These are phyloP conservation scores for Apophysomyces variabilis DNA, from an alignment of 371 early-diverging fungal species.

Conservation along the genomic window DNA sequence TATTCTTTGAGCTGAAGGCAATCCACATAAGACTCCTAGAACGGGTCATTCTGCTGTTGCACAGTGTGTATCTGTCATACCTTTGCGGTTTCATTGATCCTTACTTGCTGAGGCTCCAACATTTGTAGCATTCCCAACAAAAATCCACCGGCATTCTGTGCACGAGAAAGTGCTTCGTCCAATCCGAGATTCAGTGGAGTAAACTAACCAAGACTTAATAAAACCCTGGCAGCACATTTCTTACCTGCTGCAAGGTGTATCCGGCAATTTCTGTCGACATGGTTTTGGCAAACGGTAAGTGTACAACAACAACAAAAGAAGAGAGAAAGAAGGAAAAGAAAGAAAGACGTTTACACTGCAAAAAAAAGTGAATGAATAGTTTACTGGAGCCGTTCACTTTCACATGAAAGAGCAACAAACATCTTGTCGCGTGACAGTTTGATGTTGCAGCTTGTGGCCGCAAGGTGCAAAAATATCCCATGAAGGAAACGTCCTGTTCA, in stretches of 20 bases:
- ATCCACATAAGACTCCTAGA: conserved; percentile 45
- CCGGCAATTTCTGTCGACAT: conserved; percentile 30
- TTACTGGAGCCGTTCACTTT: background rate
- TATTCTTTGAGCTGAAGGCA: conserved; percentile 42
- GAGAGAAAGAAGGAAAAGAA: conserved; percentile 5
- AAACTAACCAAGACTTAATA: conserved; percentile 20
- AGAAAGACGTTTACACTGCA: background rate
- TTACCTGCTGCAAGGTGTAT: conserved; percentile 18
- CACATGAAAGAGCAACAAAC: conserved; percentile 14
- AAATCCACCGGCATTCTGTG: conserved; percentile 33
- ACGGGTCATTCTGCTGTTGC: background rate
- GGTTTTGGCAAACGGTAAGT: background rate
- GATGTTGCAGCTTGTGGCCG: no score
- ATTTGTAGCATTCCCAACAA: conserved; percentile 36
- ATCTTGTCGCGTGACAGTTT: background rate
- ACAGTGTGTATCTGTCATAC: conserved; percentile 21
- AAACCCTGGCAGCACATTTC: no score
- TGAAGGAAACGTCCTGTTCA: no score
- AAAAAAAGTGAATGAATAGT: background rate
- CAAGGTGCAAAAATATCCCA: no score
- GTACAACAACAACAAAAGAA: background rate
- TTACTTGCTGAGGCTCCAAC: conserved; percentile 40
- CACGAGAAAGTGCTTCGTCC: conserved; percentile 36
- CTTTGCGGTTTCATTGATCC: conserved; percentile 42
- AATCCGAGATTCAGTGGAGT: conserved; percentile 33